These are phyloP conservation scores for Clarkia xantiana DNA, from an alignment of 345 rosid species.

Conservation along the genomic window DNA sequence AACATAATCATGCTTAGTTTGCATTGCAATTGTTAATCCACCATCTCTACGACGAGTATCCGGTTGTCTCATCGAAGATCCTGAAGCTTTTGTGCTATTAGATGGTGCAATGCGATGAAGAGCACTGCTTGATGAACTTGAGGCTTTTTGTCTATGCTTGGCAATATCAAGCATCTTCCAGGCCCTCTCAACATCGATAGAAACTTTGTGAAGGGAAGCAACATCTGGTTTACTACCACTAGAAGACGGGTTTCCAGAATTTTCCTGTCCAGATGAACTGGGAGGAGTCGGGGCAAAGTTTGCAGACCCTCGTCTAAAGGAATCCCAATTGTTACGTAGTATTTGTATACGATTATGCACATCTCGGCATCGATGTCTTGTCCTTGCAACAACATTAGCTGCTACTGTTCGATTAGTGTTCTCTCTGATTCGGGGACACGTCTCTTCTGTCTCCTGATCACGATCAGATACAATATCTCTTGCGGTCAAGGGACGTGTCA, in stretches of 20 bases:
- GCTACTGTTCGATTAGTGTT: too few species aligned
- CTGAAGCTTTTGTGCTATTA: too few species aligned
- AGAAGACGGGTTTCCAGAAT: constrained; percentile 15
- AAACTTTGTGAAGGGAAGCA: constrained; percentile 4
- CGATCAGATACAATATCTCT: background rate
- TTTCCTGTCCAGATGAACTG: constrained; percentile 9
- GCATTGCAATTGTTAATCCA: background rate
- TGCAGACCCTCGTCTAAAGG: constrained; percentile 27
- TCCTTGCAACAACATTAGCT: constrained; percentile 20
- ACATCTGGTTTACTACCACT: constrained; percentile 1
- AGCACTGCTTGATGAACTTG: constrained; percentile 6
- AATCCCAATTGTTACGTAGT: constrained; percentile 42
- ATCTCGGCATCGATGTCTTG: constrained; percentile 27
- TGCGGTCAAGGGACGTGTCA: background rate
- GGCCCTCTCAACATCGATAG: constrained; percentile 28
- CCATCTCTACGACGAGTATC: constrained; percentile 6
- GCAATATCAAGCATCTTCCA: constrained; percentile 56
- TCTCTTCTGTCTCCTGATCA: too few species aligned
- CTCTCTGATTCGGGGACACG: too few species aligned
- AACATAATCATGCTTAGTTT: too few species aligned
- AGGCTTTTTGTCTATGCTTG: constrained; percentile 16
- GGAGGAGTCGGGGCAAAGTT: constrained; percentile 21
- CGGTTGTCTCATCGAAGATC: constrained; percentile 5
- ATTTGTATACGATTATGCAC: constrained; percentile 22
- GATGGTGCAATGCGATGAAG: background rate